Conservation (phyloP, 495 filamentous ascomycete species). For the Penicillium salamii region DNA sequence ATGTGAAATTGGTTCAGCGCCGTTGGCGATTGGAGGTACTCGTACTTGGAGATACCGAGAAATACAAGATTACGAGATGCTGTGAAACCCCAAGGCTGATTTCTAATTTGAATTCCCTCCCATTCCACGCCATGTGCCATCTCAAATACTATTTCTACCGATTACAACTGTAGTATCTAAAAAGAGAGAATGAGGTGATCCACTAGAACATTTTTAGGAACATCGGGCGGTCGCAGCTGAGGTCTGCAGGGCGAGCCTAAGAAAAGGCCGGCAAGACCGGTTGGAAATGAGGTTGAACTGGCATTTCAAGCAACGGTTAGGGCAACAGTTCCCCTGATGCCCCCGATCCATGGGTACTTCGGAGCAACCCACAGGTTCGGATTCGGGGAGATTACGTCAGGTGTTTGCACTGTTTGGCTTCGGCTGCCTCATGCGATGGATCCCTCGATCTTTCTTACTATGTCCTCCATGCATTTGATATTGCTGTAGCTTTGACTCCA, state of each 20-base stretch:
- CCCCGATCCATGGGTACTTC: neutral
- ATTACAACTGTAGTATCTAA: neutral
- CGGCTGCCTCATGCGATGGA: neutral
- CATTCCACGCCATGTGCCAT: neutral
- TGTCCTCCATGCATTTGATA: slow-evolving; percentile 14
- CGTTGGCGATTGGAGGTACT: neutral
- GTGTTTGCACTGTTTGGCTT: slow-evolving; percentile 14
- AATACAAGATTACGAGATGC: slow-evolving; percentile 1
- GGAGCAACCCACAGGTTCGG: neutral
- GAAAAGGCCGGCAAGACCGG: neutral
- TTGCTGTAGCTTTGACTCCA: slow-evolving; percentile 8
- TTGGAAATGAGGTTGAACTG: neutral
- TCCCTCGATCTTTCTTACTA: neutral
- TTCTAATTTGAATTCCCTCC: slow-evolving; percentile 2
- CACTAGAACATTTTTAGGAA: neutral
- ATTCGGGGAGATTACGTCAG: slow-evolving; percentile 14
- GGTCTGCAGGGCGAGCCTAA: neutral
- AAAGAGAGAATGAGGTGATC: neutral
- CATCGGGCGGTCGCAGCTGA: slow-evolving; percentile 8
- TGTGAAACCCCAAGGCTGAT: slow-evolving; percentile 7
- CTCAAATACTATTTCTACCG: neutral
- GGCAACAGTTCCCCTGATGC: neutral
- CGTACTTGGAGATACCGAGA: neutral
- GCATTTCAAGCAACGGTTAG: no score
- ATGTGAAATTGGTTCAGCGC: neutral